Base-by-base conservation (phyloP, 345 rosid species). In the Lagerstroemia speciosa region DNA sequence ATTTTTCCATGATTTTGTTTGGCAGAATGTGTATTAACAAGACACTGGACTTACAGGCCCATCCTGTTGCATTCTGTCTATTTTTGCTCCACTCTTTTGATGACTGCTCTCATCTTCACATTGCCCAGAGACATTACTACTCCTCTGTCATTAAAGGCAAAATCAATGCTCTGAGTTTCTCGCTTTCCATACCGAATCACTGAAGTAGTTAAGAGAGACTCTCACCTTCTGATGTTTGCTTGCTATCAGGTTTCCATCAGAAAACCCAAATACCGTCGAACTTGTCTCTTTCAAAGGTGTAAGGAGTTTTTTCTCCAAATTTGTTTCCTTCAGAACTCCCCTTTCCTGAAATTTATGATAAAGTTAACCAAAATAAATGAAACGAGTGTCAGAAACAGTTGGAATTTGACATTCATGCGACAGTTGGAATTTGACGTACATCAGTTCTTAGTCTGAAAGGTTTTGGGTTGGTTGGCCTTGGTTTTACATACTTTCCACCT, bases 361-460 rank as follows among this genome's bases (percentile, higher is more conserved):
- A 20, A 60, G 61, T 71, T 27, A 61, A 62, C 63, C 73, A 67
- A 78, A 32, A 33, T 6, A 19, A 57, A 41, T 40, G 20, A 67
- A 60, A n/a, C 15, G 10, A n/a, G 24, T 58, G 34, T n/a, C 8
- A n/a, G 29, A 7, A 37, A 37, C 36, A 4, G 16, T n/a, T n/a
- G 41, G 61, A 67, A 72, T 31, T 71, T 74, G 33, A 67, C 88
- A 62, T n/a, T n/a, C n/a, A n/a, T n/a, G n/a, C n/a, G n/a, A 37
- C 36, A 4, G 16, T n/a, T n/a, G 41, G 61, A 67, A 72, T 31
- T 71, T 74, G 33, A 67, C 88, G 60, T 85, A 94, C 99, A 84
- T 94, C 89, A 20, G 97, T 91, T 81, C 98, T 85, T 53, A 94
- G 88, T 72, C 99, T 78, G 75, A 94, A 94, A 48, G 99, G 99